Conservation (phyloP, 352 stramenopile species). For the Pythium dissimile region DNA sequence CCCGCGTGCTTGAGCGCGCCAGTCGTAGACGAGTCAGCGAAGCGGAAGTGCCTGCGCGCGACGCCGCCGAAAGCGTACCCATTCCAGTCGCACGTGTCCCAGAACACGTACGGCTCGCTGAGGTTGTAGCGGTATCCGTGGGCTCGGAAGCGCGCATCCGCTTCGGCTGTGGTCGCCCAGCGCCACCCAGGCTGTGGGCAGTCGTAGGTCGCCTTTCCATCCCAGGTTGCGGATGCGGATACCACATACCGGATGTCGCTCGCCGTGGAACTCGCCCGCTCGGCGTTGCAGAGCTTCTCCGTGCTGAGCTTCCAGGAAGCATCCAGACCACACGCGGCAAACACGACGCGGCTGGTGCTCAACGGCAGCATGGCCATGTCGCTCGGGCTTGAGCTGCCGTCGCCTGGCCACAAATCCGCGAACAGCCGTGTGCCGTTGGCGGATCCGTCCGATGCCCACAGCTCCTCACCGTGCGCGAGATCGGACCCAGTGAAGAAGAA, state of each 20-base stretch:
- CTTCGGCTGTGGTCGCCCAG: conserved; percentile 60
- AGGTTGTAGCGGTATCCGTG: conserved; percentile 7
- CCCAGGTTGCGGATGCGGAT: conserved; percentile 40
- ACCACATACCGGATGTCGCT: conserved; percentile 60
- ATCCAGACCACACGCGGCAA: conserved; percentile 68
- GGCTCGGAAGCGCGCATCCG: conserved; percentile 15
- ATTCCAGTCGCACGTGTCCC: conserved; percentile 65
- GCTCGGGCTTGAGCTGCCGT: conserved; percentile 27
- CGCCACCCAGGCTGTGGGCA: conserved; percentile 62
- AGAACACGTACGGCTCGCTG: conserved; percentile 60
- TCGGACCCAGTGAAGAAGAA: conserved; percentile 57
- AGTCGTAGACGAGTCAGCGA: conserved; percentile 63
- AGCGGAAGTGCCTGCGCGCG: conserved; percentile 59
- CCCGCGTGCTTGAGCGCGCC: conserved; percentile 66
- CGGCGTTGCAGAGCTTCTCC: conserved; percentile 37
- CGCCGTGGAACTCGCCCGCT: conserved; percentile 37
- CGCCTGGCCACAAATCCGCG: conserved; percentile 56
- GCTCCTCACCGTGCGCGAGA: conserved; percentile 41
- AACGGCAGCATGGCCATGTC: conserved; percentile 37
- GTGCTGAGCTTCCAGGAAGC: conserved; percentile 32
- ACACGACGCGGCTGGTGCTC: conserved; percentile 43
- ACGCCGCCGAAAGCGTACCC: conserved; percentile 50
- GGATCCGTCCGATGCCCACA: conserved; percentile 62
- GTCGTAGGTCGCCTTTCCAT: conserved; percentile 43
- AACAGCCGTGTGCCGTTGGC: conserved; percentile 40